These are phyloP conservation scores for Periconia digitata DNA, from an alignment of 2,329 filamentous ascomycete species.

Conservation along the genomic window DNA sequence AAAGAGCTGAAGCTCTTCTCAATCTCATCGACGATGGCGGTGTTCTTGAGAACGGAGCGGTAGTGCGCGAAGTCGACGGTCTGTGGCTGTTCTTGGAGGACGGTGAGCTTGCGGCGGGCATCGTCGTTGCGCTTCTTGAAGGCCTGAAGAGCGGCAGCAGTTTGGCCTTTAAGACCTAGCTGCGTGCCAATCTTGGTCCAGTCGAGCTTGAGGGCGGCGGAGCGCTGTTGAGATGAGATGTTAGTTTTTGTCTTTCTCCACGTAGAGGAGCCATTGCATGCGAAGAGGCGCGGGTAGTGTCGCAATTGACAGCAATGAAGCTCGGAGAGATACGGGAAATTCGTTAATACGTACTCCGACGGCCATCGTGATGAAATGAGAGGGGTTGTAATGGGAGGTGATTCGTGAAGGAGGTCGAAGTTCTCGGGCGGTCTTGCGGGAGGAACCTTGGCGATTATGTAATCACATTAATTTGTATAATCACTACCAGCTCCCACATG, in stretches of 20 bases:
- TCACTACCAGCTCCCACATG: too few species aligned
- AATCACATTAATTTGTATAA: constrained; percentile 1
- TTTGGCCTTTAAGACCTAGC: constrained; percentile 94
- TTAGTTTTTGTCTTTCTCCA: constrained; percentile 33
- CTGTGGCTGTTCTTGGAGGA: constrained; percentile 80
- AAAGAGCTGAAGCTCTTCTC: constrained; percentile 92
- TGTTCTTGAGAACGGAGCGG: constrained; percentile 92
- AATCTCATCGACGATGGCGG: constrained; percentile 91
- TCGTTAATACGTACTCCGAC: constrained; percentile 44
- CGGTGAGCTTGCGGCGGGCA: constrained; percentile 87
- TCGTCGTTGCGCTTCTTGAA: constrained; percentile 99
- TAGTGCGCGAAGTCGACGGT: constrained; percentile 92
- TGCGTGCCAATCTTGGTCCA: constrained; percentile 94
- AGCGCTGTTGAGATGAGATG: constrained; percentile 65
- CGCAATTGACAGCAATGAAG: constrained; percentile 31
- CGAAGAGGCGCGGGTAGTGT: constrained; percentile 26
- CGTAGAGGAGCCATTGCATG: constrained; percentile 29
- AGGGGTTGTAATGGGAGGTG: constrained; percentile 37
- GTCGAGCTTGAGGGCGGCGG: constrained; percentile 98
- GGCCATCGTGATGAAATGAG: constrained; percentile 47
- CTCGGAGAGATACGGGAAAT: constrained; percentile 17
- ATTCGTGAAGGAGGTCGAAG: constrained; percentile 48
- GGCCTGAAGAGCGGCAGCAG: constrained; percentile 82
- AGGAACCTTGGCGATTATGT: constrained; percentile 10
- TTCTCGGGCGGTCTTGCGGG: constrained; percentile 13